phyloP scores from a whole-genome alignment of 306 rosid species.

The Quercus parvula region DNA sequence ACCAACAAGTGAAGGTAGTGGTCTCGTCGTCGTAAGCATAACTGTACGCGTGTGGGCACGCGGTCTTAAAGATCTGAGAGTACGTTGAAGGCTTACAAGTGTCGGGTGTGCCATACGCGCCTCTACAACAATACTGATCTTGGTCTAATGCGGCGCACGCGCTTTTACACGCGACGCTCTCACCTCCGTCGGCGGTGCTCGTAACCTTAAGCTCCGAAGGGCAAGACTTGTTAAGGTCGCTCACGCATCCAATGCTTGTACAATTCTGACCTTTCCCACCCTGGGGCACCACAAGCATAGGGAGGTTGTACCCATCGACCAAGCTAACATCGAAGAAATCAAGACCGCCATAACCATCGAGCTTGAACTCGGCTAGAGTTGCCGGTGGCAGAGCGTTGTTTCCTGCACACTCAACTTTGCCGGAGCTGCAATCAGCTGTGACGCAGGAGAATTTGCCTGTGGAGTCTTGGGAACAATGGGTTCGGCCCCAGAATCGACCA shows the following conservation, averaged over 20 bases:
- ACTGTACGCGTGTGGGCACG: constrained; percentile 88
- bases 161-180: constrained; percentile 74
- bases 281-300: constrained; percentile 49
- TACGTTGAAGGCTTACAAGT: constrained; percentile 73
- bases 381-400: constrained; percentile 44
- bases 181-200: constrained; percentile 8
- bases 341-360: constrained; percentile 46
- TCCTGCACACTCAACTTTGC: constrained; percentile 48
- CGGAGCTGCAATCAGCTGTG: constrained; percentile 70
- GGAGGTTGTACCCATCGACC: constrained; percentile 70
- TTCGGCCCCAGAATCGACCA: constrained; percentile 93
- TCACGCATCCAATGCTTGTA: constrained; percentile 48
- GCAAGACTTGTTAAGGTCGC: constrained; percentile 54
- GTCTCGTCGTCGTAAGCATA: constrained; percentile 79
- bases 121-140: constrained; percentile 80
- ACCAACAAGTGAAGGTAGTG: constrained; percentile 21
- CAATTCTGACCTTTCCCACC: constrained; percentile 60
- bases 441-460: constrained; percentile 58
- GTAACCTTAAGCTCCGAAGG: constrained; percentile 52
- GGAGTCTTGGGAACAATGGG: constrained; percentile 57
- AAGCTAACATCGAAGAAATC: constrained; percentile 70
- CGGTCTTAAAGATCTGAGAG: constrained; percentile 60
- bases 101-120: constrained; percentile 64
- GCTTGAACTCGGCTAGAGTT: constrained; percentile 57
- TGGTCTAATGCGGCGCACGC: constrained; percentile 75